Percentiles rank a stretch among this genome's conserved stretches.
Conservation (phyloP, 1,139 yeast species). For the Candida albicans region DNA sequence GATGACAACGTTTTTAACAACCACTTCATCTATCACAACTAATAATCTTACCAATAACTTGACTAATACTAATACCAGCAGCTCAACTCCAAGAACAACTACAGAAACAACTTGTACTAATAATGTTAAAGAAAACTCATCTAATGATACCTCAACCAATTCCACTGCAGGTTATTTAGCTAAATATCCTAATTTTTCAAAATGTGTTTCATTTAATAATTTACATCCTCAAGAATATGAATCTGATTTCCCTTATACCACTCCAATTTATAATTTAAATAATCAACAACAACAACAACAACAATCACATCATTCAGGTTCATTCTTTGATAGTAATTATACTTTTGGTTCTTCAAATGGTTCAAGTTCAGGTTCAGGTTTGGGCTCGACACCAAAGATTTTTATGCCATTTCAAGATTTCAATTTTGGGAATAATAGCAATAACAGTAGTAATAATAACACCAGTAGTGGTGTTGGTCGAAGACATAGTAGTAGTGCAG, state of each 20-base stretch:
- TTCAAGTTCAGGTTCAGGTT: too few relatives aligned
- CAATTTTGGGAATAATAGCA: neutral
- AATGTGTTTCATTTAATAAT: conserved; percentile 49
- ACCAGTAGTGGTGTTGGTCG: neutral
- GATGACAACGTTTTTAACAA: conserved; percentile 5
- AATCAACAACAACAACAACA: neutral
- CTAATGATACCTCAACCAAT: neutral
- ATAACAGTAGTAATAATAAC: conserved; percentile 1
- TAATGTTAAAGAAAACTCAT: neutral
- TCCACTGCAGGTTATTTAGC: neutral
- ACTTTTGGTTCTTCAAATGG: conserved; percentile 2
- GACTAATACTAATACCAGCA: neutral
- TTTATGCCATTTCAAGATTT: neutral
- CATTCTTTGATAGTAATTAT: conserved; percentile 2
- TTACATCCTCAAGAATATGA: conserved; percentile 31
- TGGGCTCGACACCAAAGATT: neutral
- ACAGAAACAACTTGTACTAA: conserved; percentile 1
- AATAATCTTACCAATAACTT: neutral
- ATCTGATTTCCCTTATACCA: conserved; percentile 7
- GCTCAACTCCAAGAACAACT: conserved; percentile 1
- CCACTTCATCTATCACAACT: neutral
- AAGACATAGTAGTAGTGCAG: neutral
- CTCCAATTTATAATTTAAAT: conserved; percentile 10
- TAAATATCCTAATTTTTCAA: conserved; percentile 14
- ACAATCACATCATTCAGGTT: too few relatives aligned